Evolutionary conservation across 805 yeast genomes (phyloP).

Genomic region (Barnettozyma populi): DNA sequence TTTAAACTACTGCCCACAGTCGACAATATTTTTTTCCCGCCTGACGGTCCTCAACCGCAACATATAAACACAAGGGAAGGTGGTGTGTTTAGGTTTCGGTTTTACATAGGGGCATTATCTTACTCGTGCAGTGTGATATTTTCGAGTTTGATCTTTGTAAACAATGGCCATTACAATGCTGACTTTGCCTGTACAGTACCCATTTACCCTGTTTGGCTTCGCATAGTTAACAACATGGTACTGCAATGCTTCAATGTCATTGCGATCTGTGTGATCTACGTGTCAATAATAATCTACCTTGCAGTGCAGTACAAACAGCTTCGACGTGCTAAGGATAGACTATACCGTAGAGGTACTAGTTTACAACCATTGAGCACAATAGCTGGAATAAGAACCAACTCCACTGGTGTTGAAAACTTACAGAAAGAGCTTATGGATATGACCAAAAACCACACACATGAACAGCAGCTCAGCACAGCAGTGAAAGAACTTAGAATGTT

Average conservation of each 20-base stretch:
- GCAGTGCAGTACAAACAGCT: background rate
- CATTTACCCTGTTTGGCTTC: slow-evolving; percentile 15
- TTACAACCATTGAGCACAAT: too few relatives aligned
- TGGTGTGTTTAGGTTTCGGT: background rate
- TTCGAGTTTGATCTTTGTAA: slow-evolving; percentile 13
- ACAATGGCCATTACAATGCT: slow-evolving; percentile 8
- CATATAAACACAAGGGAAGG: background rate
- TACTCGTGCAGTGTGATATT: background rate
- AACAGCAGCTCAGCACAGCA: slow-evolving; percentile 8
- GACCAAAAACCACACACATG: slow-evolving; percentile 3
- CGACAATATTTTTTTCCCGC: background rate
- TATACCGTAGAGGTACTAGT: background rate
- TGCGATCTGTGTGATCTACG: slow-evolving; percentile 13
- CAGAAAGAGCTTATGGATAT: slow-evolving; percentile 19
- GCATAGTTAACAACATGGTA: slow-evolving; percentile 12
- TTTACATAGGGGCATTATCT: background rate
- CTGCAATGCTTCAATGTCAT: slow-evolving; percentile 15
- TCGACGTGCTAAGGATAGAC: background rate
- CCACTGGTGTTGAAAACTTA: background rate
- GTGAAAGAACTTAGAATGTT: slow-evolving; percentile 18
- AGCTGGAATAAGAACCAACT: too few relatives aligned
- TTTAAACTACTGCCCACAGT: background rate
- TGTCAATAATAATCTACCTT: slow-evolving; percentile 15
- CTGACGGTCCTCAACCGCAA: background rate
- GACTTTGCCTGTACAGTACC: slow-evolving; percentile 16